A percentile compares a stretch with the other conserved stretches of the same genome.
Conservation (phyloP, 1,284 basidiomycete genomes). For the Papiliotrema terrestris region DNA sequence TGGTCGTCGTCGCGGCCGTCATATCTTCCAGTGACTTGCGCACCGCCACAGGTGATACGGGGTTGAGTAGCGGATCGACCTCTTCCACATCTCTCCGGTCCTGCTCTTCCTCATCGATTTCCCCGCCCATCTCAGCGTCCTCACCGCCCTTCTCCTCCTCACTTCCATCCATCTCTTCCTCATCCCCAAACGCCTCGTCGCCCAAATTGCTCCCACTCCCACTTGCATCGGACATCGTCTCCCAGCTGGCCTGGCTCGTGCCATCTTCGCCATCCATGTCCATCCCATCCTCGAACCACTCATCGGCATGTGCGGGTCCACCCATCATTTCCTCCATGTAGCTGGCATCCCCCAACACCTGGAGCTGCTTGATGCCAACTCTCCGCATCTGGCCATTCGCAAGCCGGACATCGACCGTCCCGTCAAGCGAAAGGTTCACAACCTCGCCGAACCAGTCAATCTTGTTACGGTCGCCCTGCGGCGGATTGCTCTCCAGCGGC, state of each 20-base stretch:
- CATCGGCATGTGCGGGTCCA: conserved; percentile 12
- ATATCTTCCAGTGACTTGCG: neutral
- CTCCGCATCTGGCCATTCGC: conserved; percentile 26
- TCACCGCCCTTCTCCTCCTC: neutral
- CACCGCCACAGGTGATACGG: neutral
- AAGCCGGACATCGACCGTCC: conserved; percentile 41
- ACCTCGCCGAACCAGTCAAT: conserved; percentile 53
- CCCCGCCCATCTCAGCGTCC: neutral
- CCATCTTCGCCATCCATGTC: conserved; percentile 18
- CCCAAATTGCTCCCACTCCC: conserved; percentile 6
- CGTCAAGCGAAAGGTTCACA: conserved; percentile 45
- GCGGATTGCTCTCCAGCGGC: neutral
- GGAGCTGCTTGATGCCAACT: conserved; percentile 25
- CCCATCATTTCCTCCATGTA: conserved; percentile 18
- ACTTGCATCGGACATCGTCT: conserved; percentile 18
- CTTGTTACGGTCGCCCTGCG: conserved; percentile 16
- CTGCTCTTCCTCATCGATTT: conserved; percentile 2
- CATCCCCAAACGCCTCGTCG: neutral
- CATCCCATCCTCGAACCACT: neutral
- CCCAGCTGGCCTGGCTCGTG: conserved; percentile 28
- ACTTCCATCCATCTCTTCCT: neutral
- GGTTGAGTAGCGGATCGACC: conserved; percentile 5
- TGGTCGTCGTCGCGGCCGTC: neutral
- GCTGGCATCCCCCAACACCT: conserved; percentile 24
- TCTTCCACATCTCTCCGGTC: conserved; percentile 6